These are phyloP conservation scores for Colletotrichum gigasporum DNA, from an alignment of 2,329 filamentous ascomycete genomes.

Conservation along the genomic window DNA sequence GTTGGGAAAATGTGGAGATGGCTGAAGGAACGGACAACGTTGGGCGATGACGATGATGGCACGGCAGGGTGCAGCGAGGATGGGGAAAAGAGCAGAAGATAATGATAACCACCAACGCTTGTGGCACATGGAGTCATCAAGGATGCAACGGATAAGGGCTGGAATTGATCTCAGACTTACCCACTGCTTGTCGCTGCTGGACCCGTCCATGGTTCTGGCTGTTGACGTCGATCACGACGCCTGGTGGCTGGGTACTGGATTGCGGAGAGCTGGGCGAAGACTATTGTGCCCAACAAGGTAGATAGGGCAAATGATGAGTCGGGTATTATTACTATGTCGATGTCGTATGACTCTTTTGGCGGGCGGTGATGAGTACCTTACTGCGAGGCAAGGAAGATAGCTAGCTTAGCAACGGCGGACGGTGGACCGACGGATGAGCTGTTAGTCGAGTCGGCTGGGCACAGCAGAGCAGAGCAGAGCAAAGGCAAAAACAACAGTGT, in stretches of 20 bases:
- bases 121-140: background rate
- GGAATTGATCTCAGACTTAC: slow-evolving; percentile 44
- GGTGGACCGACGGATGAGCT: too few relatives aligned
- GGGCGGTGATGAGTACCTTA: too few relatives aligned
- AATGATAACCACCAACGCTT: slow-evolving; percentile 13
- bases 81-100: background rate
- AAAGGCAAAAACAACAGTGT: background rate
- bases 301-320: background rate
- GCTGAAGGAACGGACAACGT: slow-evolving; percentile 32
- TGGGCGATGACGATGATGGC: slow-evolving; percentile 22
- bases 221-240: background rate
- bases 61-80: background rate
- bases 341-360: too few relatives aligned
- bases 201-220: slow-evolving; percentile 32
- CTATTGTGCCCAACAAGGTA: too few relatives aligned
- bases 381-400: too few relatives aligned
- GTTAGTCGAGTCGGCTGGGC: too few relatives aligned
- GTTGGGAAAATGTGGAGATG: slow-evolving; percentile 23
- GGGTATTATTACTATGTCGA: background rate
- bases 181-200: slow-evolving; percentile 58
- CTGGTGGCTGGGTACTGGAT: too few relatives aligned
- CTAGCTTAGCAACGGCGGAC: too few relatives aligned
- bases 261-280: too few relatives aligned
- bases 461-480: background rate
- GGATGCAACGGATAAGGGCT: too few relatives aligned